Percentiles rank a stretch among this genome's conserved stretches.
These are phyloP conservation scores for Aspergillus sp. DNA, from an alignment of 2,329 filamentous ascomycete genomes.

Conservation along the genomic window DNA sequence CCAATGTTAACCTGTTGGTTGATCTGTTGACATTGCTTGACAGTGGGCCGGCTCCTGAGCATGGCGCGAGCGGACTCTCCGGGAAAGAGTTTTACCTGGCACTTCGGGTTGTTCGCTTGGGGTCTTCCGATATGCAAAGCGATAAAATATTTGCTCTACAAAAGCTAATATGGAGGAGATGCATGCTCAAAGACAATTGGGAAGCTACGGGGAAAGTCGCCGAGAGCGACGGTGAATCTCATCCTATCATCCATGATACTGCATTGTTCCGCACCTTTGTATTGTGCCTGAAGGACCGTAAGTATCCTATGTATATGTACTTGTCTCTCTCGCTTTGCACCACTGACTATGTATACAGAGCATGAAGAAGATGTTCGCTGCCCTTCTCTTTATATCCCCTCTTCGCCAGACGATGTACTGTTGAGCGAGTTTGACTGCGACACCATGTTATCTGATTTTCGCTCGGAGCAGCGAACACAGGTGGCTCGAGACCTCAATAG, in stretches of 20 bases:
- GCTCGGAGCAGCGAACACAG: constrained; percentile 56
- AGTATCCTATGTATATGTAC: background rate
- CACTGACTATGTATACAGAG: constrained; percentile 8
- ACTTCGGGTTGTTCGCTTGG: constrained; percentile 48
- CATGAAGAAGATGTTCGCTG: constrained; percentile 9
- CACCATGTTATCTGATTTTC: constrained; percentile 47
- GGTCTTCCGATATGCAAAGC: constrained; percentile 44
- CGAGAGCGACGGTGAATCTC: constrained; percentile 61
- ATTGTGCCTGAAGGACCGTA: constrained; percentile 50
- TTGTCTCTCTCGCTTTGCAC: constrained; percentile 7
- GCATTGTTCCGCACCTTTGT: constrained; percentile 60
- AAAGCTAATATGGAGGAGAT: constrained; percentile 70
- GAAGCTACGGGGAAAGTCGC: constrained; percentile 62
- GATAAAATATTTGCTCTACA: constrained; percentile 19
- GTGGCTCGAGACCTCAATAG: constrained; percentile 63
- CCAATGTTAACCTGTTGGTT: constrained; percentile 48
- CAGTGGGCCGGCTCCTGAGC: constrained; percentile 36
- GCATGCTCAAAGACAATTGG: constrained; percentile 82
- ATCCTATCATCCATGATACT: constrained; percentile 56
- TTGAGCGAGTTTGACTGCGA: constrained; percentile 32
- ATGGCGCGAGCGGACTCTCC: constrained; percentile 44
- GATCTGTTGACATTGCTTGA: constrained; percentile 71
- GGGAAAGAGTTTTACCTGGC: constrained; percentile 66
- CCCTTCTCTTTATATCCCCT: constrained; percentile 16
- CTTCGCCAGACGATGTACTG: constrained; percentile 21